Conservation (phyloP, 1,139 yeast genomes). For the Lizanozyma gosingica region DNA sequence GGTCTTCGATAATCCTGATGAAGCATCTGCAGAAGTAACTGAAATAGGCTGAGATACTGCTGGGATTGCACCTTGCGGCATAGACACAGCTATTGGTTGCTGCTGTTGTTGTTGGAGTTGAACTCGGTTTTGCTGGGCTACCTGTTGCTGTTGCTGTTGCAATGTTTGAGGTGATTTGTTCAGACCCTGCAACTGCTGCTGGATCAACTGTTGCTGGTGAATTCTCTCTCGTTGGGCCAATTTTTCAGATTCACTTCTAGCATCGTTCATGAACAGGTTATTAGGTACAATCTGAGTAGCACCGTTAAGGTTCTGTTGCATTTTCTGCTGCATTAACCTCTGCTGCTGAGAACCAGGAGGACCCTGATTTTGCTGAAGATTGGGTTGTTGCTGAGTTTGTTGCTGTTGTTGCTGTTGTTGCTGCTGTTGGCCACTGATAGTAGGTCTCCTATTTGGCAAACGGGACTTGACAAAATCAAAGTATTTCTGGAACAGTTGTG, state of each 20-base stretch:
- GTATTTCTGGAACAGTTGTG: constrained; percentile 64
- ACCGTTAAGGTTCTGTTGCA: background rate
- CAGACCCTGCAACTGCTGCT: background rate
- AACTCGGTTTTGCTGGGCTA: constrained; percentile 5
- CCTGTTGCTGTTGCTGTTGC: constrained; percentile 23
- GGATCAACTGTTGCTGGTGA: background rate
- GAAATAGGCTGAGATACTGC: background rate
- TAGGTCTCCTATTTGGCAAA: constrained; percentile 20
- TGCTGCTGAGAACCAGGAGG: background rate
- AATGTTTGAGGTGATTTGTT: constrained; percentile 14
- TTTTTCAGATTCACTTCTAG: background rate
- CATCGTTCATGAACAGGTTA: background rate
- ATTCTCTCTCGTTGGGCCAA: constrained; percentile 1
- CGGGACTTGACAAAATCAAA: constrained; percentile 60
- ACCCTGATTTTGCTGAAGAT: constrained; percentile 5
- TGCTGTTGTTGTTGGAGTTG: constrained; percentile 9
- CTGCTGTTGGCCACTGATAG: constrained; percentile 15
- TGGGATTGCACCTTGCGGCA: background rate
- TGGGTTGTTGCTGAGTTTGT: constrained; percentile 4
- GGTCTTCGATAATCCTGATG: background rate
- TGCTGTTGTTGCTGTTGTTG: constrained; percentile 13
- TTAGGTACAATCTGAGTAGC: background rate
- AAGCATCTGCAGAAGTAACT: background rate
- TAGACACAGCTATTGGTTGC: constrained; percentile 8
- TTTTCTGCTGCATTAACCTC: constrained; percentile 14